Base-by-base conservation (phyloP, 805 yeast genomes). In the Wickerhamomyces chaumierensis region DNA sequence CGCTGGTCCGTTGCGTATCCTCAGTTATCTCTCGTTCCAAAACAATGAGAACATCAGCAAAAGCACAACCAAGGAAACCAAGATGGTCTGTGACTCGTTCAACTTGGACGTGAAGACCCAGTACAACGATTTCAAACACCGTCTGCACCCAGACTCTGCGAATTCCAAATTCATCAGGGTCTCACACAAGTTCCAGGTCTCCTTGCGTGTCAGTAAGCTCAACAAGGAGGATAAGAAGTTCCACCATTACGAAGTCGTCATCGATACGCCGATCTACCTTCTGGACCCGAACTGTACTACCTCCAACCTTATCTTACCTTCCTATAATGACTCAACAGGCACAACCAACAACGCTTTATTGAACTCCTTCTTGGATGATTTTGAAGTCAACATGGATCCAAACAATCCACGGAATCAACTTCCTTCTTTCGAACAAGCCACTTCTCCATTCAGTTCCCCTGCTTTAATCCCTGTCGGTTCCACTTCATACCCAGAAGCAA, bases 161-260 rank as follows among this genome's bases (percentile, higher is more conserved):
- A 74, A 80, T 45, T 78, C 71, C 49, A 67, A 75, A 27, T 79
- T 77, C 48, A 66, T 82, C 34, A 73, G 69, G 46, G 66, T 81
- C 15, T 67, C 71, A 39, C 94, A 82, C 55, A 63, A 87, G 36
- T 56, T 82, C 36, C 92, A 82, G 53, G 68, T 82, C 4, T 75
- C 81, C 48, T 69, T 82, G 40, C 62, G 92, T 40, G 73, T 82
- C 20, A 73, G 83, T 12, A 75, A 75, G 18, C 3, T 29, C 1
- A 81, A 78, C 42, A 67, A 72, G 0, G 53, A 58, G 4, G 60
- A 58, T 31, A 45, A 48, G 4, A 72, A 71, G 44, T 58, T 75
- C 61, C 86, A 80, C 48, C 88, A 82, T 54, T 82, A 78, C 50
- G 94, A 82, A 48, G 88, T 82, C 17, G 73, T 82, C 34, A 81